Evolutionary conservation across 805 yeast genomes (phyloP), one percentile per base, ranked within the genome.

Genomic region (Ogataea populi-albae): DNA sequence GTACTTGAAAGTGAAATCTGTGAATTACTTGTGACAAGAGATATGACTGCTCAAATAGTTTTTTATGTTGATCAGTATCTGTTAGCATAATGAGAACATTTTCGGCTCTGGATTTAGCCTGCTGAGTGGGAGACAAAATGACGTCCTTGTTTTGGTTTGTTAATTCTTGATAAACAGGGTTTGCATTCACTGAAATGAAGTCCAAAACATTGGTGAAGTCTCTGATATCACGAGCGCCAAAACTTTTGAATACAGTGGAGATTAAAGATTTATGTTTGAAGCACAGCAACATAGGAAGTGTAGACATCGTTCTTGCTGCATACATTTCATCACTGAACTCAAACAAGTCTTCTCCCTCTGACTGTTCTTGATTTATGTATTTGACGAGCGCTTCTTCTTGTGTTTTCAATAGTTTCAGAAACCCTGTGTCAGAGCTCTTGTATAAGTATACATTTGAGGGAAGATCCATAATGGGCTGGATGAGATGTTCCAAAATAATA

Each of bases 201-300:
- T 69, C 53, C 44, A 67, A 52, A 7, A 84, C 64, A 25, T 62
- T 57, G 16, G 63, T 64, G 12, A 58, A 57, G 44, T 75, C 69
- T 44, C 93, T 68, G 37, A 73, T 69, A 46, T 82, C 86, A 32
- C 75, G 76, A 5, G 86, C 73, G 0, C 80, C 78, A 58, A 75
- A 77, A 37, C 75, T 77, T 46, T 75, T 83, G 45, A 58, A 80
- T 4, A 79, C 69, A 4, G 64, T 61, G 0, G 85, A 70, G 21
- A 72, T 50, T 37, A 75, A 52, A 10, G 77, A 63, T 35, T 73
- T 71, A 35, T 81, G 81, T 46, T 75, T 80, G 55, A 80, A 73
- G 16, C 81, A 62, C 20, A 78, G 59, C 14, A 84, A 48, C 11
- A 85, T 77, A 2, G 94, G 94, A 23, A 65, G 65, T 6, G 80